phyloP scores from a whole-genome alignment of 441 rosid species.

The Eutrema salsugineum region DNA sequence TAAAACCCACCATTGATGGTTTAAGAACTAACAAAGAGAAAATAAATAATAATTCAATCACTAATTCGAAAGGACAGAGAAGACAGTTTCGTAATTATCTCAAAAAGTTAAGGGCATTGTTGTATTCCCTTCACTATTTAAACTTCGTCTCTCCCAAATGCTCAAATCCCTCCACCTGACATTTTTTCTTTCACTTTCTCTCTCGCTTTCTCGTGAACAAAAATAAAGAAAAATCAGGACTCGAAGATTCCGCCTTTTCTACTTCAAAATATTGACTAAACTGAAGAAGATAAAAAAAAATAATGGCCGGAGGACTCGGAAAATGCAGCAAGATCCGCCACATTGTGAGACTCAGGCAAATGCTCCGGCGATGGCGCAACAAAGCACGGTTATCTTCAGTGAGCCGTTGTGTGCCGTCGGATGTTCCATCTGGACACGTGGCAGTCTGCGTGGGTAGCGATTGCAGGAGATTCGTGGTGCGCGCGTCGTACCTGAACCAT shows the following conservation, averaged over 20 bases:
- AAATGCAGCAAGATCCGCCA: slow-evolving; percentile 91
- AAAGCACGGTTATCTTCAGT: slow-evolving; percentile 70
- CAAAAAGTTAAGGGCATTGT: slow-evolving; percentile 30
- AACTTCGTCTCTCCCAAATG: slow-evolving; percentile 12
- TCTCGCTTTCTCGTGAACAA: slow-evolving; percentile 1
- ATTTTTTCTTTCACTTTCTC: background rate
- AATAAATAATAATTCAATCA: background rate
- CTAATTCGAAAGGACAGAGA: background rate
- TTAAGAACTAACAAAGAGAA: background rate
- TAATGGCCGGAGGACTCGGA: slow-evolving; percentile 54
- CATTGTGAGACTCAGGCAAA: slow-evolving; percentile 82
- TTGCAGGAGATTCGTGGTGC: slow-evolving; percentile 76
- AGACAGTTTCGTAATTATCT: slow-evolving; percentile 40
- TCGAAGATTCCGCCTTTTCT: background rate
- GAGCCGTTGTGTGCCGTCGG: slow-evolving; percentile 56
- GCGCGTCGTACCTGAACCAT: slow-evolving; percentile 84
- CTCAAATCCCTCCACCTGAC: slow-evolving; percentile 36
- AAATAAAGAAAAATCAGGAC: background rate
- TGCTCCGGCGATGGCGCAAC: slow-evolving; percentile 83
- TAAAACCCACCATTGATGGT: too few species aligned
- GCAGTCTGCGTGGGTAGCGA: slow-evolving; percentile 73
- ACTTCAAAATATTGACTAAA: background rate
- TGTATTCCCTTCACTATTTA: slow-evolving; percentile 32
- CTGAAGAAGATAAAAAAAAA: background rate
- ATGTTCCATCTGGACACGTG: slow-evolving; percentile 92